Conservation (phyloP, 1,284 basidiomycete species). For the Porodaedalea pini region DNA sequence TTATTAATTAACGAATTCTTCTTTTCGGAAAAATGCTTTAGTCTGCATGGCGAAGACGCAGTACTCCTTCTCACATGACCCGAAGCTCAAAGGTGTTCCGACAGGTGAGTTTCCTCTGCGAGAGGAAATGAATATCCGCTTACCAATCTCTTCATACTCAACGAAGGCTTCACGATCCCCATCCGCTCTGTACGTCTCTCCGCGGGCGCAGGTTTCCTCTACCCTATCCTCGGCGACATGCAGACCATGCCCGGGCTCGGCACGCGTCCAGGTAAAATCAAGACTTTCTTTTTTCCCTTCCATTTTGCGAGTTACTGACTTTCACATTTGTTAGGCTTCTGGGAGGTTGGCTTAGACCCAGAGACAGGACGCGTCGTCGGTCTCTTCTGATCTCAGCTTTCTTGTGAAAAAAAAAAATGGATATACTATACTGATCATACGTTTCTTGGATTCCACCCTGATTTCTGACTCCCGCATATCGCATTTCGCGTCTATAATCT, state of each 20-base stretch:
- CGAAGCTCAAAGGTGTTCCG: constrained; percentile 87
- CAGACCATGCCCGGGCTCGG: constrained; percentile 97
- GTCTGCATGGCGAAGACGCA: constrained; percentile 99
- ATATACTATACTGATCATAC: background rate
- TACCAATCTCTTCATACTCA: background rate
- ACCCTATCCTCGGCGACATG: constrained; percentile 93
- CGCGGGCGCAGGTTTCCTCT: constrained; percentile 94
- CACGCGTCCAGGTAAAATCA: constrained; percentile 75
- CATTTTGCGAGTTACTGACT: background rate
- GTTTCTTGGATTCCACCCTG: background rate
- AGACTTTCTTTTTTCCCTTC: background rate
- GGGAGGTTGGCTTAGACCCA: constrained; percentile 81
- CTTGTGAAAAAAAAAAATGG: background rate
- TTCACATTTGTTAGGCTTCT: constrained; percentile 53
- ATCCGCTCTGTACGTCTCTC: constrained; percentile 87
- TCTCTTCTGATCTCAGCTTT: constrained; percentile 52
- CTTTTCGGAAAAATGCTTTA: too few relatives aligned
- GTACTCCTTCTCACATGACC: constrained; percentile 93
- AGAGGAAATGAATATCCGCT: background rate
- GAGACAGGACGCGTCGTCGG: constrained; percentile 70
- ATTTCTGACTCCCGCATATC: background rate
- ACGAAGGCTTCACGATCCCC: constrained; percentile 83
- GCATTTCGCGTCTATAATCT: background rate
- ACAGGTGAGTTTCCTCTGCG: constrained; percentile 40
- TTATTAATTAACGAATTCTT: background rate